Evolutionary conservation across 495 filamentous ascomycete genomes (phyloP).

Genomic region (Lentithecium fluviatile): DNA sequence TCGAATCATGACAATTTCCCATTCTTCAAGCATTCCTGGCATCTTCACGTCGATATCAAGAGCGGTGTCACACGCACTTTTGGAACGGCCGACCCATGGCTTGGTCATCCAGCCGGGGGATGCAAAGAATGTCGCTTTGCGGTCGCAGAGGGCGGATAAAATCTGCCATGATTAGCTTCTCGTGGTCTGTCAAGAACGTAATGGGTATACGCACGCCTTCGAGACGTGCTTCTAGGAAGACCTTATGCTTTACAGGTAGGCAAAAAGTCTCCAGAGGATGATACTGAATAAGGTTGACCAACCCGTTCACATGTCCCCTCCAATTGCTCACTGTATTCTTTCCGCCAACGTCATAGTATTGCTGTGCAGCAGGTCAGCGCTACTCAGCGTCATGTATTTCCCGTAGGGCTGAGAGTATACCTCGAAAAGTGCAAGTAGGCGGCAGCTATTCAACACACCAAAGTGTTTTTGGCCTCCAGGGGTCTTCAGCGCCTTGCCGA

Average conservation of each 20-base stretch:
- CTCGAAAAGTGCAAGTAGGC: conserved; percentile 22
- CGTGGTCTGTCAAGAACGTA: neutral
- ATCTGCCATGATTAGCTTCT: conserved; percentile 2
- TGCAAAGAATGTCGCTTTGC: conserved; percentile 14
- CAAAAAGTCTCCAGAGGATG: conserved; percentile 3
- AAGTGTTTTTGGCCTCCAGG: neutral
- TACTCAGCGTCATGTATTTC: neutral
- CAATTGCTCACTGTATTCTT: conserved; percentile 10
- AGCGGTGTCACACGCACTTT: conserved; percentile 8
- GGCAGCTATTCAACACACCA: conserved; percentile 11
- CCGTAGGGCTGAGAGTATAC: conserved; percentile 3
- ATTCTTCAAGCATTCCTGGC: conserved; percentile 13
- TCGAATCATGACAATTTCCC: conserved; percentile 1
- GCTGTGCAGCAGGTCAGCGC: neutral
- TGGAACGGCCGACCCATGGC: conserved; percentile 1
- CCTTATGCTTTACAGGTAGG: conserved; percentile 2
- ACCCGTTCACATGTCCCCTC: conserved; percentile 18
- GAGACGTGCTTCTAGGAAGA: conserved; percentile 22
- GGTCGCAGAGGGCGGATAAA: conserved; percentile 8
- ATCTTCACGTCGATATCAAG: conserved; percentile 9
- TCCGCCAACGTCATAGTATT: conserved; percentile 15
- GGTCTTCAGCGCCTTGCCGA: neutral
- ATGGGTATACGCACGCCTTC: conserved; percentile 10
- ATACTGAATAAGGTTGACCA: conserved; percentile 7
- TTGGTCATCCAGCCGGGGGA: conserved; percentile 15